Percentiles rank a stretch among this genome's conserved stretches.
phyloP scores from a whole-genome alignment of 169 alveolate genomes.

The Plasmodium blacklocki region DNA sequence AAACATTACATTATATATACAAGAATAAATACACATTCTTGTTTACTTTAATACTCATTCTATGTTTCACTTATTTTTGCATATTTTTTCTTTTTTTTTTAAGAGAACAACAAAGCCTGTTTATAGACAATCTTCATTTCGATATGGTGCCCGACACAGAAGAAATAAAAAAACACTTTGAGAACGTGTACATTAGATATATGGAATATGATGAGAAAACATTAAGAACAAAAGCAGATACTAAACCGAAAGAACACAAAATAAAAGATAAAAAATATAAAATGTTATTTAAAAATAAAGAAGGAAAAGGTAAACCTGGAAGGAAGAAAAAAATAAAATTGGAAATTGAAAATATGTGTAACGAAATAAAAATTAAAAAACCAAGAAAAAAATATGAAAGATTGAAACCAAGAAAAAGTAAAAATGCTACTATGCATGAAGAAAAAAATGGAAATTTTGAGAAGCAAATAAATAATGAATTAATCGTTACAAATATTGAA shows the following conservation, averaged over 20 bases:
- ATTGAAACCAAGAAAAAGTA: constrained; percentile 53
- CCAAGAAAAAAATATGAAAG: constrained; percentile 74
- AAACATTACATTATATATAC: too few relatives aligned
- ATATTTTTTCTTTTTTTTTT: constrained; percentile 1
- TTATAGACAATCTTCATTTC: constrained; percentile 49
- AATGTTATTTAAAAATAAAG: constrained; percentile 10
- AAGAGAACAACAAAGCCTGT: constrained; percentile 42
- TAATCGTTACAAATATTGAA: neutral
- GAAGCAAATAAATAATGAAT: neutral
- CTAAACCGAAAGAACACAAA: constrained; percentile 7
- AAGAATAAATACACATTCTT: neutral
- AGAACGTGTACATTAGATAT: constrained; percentile 41
- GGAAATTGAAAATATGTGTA: constrained; percentile 18
- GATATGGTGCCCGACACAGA: constrained; percentile 73
- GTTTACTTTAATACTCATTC: neutral
- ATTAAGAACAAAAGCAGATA: constrained; percentile 2
- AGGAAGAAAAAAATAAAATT: constrained; percentile 26
- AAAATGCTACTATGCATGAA: neutral
- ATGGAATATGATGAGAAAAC: constrained; percentile 48
- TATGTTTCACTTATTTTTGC: neutral
- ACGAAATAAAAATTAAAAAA: constrained; percentile 42
- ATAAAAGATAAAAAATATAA: constrained; percentile 17
- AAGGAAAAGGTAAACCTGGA: constrained; percentile 32
- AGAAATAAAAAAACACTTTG: constrained; percentile 37
- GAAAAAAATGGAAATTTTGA: constrained; percentile 2